Evolutionary conservation across 2,329 filamentous ascomycete genomes (phyloP).

Genomic region (Ceratocystis papillata): DNA sequence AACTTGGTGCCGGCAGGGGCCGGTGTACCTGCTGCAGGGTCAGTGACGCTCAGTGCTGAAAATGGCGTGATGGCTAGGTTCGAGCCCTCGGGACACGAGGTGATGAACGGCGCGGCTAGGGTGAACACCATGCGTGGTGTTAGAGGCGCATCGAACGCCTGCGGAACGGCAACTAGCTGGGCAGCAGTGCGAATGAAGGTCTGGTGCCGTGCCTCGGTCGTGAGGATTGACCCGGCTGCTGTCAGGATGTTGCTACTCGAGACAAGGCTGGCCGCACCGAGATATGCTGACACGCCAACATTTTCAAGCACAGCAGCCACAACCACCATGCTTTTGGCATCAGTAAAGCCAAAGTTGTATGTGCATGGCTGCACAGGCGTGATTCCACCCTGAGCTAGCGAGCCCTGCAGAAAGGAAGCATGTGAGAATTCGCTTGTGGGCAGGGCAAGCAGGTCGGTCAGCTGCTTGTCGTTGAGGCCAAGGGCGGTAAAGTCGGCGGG

Average conservation of each 20-base stretch:
- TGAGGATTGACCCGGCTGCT: slow-evolving; percentile 59
- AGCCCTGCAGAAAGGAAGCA: slow-evolving; percentile 37
- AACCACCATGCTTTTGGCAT: slow-evolving; percentile 55
- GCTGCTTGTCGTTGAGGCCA: slow-evolving; percentile 29
- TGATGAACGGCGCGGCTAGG: slow-evolving; percentile 62
- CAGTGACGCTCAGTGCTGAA: slow-evolving; percentile 45
- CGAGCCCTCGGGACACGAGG: slow-evolving; percentile 55
- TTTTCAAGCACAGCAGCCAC: slow-evolving; percentile 61
- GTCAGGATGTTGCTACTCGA: slow-evolving; percentile 49
- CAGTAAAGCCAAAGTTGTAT: slow-evolving; percentile 61
- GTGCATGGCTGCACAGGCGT: slow-evolving; percentile 56
- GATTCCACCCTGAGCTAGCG: slow-evolving; percentile 51
- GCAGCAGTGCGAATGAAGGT: slow-evolving; percentile 56
- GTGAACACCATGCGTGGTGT: slow-evolving; percentile 60
- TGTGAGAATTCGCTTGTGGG: slow-evolving; percentile 49
- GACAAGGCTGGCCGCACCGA: slow-evolving; percentile 58
- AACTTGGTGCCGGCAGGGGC: slow-evolving; percentile 32
- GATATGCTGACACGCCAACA: slow-evolving; percentile 62
- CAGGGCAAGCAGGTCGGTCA: slow-evolving; percentile 47
- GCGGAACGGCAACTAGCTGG: slow-evolving; percentile 49
- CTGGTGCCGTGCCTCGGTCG: slow-evolving; percentile 63
- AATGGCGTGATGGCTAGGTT: slow-evolving; percentile 53
- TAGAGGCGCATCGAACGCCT: slow-evolving; percentile 60
- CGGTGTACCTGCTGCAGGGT: slow-evolving; percentile 34
- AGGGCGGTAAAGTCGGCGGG: slow-evolving; percentile 52